These are phyloP conservation scores for Sphagnum contortum DNA, from an alignment of 225 moss, liverwort and hornwort genomes.

Conservation along the genomic window DNA sequence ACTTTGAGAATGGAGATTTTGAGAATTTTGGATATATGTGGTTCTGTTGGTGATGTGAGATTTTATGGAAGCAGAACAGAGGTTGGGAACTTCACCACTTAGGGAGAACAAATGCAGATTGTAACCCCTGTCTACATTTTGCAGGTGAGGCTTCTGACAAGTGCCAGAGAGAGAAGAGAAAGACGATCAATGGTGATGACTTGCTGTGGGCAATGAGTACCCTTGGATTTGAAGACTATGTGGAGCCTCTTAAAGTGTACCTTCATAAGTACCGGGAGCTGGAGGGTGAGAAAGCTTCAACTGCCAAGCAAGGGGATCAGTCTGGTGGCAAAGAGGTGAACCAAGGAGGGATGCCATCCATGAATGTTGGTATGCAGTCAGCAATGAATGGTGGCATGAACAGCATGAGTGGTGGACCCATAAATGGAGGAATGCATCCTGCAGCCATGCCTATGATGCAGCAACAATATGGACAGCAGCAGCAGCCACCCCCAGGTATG, in stretches of 20 bases:
- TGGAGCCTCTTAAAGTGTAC: conserved; percentile 79
- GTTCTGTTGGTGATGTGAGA: no score
- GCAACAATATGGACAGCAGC: conserved; percentile 66
- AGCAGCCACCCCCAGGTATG: conserved; percentile 56
- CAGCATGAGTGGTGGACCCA: conserved; percentile 64
- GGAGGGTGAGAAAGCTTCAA: conserved; percentile 89
- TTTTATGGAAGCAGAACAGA: no score
- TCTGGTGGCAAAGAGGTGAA: conserved; percentile 56
- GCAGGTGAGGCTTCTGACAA: conserved; percentile 83
- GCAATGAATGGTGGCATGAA: conserved; percentile 45
- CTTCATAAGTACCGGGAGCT: conserved; percentile 84
- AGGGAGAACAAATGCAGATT: no score
- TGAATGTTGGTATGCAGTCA: conserved; percentile 47
- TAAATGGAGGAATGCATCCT: conserved; percentile 62
- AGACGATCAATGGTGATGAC: conserved; percentile 87
- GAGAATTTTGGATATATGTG: no score
- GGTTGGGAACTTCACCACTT: no score
- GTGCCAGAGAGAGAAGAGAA: conserved; percentile 87
- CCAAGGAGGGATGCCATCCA: conserved; percentile 49
- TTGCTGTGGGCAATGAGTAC: conserved; percentile 91
- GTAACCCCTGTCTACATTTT: neutral
- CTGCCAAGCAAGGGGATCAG: conserved; percentile 82
- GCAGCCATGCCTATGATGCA: conserved; percentile 64
- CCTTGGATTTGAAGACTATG: conserved; percentile 82
- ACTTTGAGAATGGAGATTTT: no score